These are phyloP conservation scores for Leccinum uliginosum DNA, from an alignment of 768 basidiomycete species.

Conservation along the genomic window DNA sequence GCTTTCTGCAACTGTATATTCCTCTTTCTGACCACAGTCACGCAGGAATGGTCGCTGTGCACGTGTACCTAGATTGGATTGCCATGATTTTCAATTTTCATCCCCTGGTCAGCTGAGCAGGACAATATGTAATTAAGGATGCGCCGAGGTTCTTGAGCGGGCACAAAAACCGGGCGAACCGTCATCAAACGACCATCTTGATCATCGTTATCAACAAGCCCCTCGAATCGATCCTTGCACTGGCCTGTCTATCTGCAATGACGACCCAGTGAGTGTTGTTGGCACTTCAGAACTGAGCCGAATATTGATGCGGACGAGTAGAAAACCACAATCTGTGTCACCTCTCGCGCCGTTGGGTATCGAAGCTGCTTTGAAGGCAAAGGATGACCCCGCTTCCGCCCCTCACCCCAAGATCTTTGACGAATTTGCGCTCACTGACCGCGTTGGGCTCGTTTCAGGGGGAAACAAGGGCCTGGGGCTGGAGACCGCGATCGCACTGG, in stretches of 20 bases:
- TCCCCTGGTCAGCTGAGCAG: background rate
- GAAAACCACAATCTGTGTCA: conserved; percentile 40
- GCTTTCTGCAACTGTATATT: background rate
- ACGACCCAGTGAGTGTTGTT: conserved; percentile 6
- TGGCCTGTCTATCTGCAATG: conserved; percentile 4
- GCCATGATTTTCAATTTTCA: background rate
- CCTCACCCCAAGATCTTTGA: conserved; percentile 50
- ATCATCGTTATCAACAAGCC: background rate
- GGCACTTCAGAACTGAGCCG: background rate
- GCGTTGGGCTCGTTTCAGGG: conserved; percentile 60
- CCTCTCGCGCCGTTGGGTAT: conserved; percentile 62
- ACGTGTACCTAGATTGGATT: background rate
- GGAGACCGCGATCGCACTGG: conserved; percentile 72
- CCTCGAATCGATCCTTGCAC: background rate
- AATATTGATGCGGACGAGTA: background rate
- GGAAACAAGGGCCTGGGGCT: conserved; percentile 70
- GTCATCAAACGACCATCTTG: background rate
- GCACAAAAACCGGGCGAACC: background rate
- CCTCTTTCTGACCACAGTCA: background rate
- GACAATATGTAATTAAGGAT: background rate
- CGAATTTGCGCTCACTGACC: conserved; percentile 53
- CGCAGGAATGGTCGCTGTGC: background rate
- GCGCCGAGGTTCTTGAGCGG: background rate
- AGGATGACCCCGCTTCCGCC: conserved; percentile 29
- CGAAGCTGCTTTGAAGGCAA: conserved; percentile 47